These are phyloP conservation scores for Ganoderma multipileum DNA, from an alignment of 1,284 basidiomycete genomes.

Conservation along the genomic window DNA sequence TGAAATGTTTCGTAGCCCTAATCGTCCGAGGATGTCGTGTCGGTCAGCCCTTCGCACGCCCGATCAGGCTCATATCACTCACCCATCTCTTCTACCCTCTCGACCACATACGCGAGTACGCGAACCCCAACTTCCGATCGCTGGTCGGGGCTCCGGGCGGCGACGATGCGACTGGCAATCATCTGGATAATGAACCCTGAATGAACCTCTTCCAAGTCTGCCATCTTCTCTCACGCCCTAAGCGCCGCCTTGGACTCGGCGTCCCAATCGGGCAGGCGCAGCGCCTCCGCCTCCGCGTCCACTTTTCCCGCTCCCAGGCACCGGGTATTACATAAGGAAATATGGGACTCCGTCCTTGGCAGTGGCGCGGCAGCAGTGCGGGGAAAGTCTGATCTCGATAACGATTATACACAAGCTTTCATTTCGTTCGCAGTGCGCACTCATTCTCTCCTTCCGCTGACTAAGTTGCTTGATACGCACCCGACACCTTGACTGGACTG, in stretches of 20 bases:
- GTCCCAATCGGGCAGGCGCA: constrained; percentile 1
- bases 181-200: background rate
- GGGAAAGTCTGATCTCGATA: constrained; percentile 7
- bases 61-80: background rate
- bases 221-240: background rate
- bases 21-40: background rate
- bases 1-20: background rate
- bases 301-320: background rate
- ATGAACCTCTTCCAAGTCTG: background rate
- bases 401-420: constrained; percentile 8
- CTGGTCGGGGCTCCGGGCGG: constrained; percentile 1
- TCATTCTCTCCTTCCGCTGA: background rate
- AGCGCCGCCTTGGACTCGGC: background rate
- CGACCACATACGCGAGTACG: background rate
- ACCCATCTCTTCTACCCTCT: background rate
- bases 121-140: background rate
- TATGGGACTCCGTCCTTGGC: background rate
- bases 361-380: background rate
- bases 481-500: background rate
- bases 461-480: background rate
- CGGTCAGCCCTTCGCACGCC: background rate
- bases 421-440: background rate
- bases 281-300: background rate
- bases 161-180: background rate
- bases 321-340: background rate